Percentiles rank a stretch among this genome's conserved stretches.
These are phyloP conservation scores for Lachancea mirantina DNA, from an alignment of 805 yeast genomes.

Conservation along the genomic window DNA sequence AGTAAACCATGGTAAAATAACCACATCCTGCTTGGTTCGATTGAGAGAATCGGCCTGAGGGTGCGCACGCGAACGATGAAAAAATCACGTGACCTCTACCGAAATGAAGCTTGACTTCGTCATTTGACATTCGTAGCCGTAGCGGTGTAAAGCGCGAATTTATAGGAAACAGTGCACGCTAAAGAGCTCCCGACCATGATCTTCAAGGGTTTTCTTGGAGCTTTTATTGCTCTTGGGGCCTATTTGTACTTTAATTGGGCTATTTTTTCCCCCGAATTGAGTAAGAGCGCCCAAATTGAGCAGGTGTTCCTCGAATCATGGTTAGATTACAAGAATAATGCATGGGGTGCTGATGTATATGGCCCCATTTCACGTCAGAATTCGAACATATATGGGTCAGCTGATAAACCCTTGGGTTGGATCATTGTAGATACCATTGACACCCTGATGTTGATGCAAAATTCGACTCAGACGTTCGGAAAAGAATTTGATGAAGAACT, in stretches of 20 bases:
- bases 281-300: conserved; percentile 42
- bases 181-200: no score
- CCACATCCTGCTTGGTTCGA: no score
- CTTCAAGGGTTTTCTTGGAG: conserved; percentile 7
- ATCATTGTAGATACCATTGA: conserved; percentile 84
- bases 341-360: conserved; percentile 81
- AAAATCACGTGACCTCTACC: no score
- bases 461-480: conserved; percentile 22
- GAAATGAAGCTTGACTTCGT: no score
- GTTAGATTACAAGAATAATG: conserved; percentile 65
- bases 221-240: conserved; percentile 10
- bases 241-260: no score
- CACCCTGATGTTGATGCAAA: conserved; percentile 71
- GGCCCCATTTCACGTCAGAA: conserved; percentile 58
- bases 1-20: no score
- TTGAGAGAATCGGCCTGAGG: no score
- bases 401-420: conserved; percentile 73
- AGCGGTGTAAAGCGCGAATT: no score
- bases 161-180: no score
- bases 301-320: conserved; percentile 69
- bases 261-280: conserved; percentile 4
- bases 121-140: no score
- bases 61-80: no score
- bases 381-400: conserved; percentile 63
- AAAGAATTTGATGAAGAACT: conserved; percentile 46